Conservation (phyloP, 352 stramenopile genomes). For the Pythium oligandrum region DNA sequence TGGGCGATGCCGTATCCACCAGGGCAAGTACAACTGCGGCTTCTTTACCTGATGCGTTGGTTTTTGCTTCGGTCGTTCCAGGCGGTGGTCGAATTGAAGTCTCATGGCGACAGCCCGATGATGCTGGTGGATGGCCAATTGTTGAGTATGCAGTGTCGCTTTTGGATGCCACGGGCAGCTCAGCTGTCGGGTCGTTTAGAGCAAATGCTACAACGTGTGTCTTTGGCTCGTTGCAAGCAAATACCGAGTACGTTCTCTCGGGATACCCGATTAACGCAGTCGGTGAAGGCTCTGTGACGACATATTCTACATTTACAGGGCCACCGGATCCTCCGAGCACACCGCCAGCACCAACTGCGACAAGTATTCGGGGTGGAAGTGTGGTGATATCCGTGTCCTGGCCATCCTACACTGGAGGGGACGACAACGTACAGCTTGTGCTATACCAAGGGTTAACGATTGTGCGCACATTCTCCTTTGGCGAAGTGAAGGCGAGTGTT, state of each 20-base stretch:
- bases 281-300: background rate
- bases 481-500: slow-evolving; percentile 21
- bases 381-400: slow-evolving; percentile 7
- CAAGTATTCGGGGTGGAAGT: slow-evolving; percentile 11
- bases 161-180: background rate
- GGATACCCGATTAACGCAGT: slow-evolving; percentile 7
- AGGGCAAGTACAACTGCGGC: slow-evolving; percentile 16
- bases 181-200: background rate
- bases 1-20: slow-evolving; percentile 4
- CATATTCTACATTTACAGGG: slow-evolving; percentile 5
- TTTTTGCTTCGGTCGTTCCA: slow-evolving; percentile 13
- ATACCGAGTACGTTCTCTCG: slow-evolving; percentile 10
- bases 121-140: slow-evolving; percentile 39
- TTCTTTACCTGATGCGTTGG: slow-evolving; percentile 20
- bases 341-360: slow-evolving; percentile 8
- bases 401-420: slow-evolving; percentile 34
- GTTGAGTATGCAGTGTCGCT: slow-evolving; percentile 23
- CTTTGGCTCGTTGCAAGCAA: slow-evolving; percentile 10
- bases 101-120: slow-evolving; percentile 25
- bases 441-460: slow-evolving; percentile 23
- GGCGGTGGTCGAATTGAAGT: slow-evolving; percentile 47
- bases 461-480: slow-evolving; percentile 17
- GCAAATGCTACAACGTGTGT: background rate
- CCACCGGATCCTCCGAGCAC: slow-evolving; percentile 13
- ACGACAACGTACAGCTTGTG: slow-evolving; percentile 21